Conservation (phyloP, 2,329 filamentous ascomycete genomes). For the Tolypocladium tropicale region DNA sequence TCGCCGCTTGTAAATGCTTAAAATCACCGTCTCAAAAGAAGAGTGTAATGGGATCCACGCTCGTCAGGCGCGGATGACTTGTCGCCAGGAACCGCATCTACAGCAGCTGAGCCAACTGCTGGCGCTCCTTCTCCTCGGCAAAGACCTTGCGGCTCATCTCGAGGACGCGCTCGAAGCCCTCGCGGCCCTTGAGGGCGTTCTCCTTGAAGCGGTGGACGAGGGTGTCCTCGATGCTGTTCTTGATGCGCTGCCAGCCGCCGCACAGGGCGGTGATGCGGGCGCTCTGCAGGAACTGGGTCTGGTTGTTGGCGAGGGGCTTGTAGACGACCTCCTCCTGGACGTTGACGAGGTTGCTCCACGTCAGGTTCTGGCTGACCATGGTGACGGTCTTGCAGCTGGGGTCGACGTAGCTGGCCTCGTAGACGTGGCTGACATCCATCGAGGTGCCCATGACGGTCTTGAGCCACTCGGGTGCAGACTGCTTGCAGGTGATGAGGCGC, state of each 20-base stretch:
- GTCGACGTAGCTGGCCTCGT: conserved; percentile 94
- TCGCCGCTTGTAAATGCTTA: neutral
- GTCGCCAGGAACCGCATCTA: neutral
- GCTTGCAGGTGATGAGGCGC: conserved; percentile 52
- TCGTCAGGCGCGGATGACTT: neutral
- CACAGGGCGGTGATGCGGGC: conserved; percentile 90
- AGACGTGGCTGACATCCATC: conserved; percentile 76
- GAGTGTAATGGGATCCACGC: neutral
- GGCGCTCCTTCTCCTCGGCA: conserved; percentile 70
- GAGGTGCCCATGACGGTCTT: conserved; percentile 63
- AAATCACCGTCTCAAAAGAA: neutral
- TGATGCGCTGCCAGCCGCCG: conserved; percentile 94
- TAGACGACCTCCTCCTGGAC: conserved; percentile 93
- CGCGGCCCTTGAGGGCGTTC: conserved; percentile 80
- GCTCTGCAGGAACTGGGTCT: conserved; percentile 79
- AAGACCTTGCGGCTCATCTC: conserved; percentile 90
- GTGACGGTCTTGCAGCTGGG: conserved; percentile 75
- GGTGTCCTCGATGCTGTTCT: conserved; percentile 90
- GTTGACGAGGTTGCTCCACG: conserved; percentile 79
- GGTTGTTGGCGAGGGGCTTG: conserved; percentile 44
- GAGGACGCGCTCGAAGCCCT: conserved; percentile 91
- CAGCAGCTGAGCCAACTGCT: conserved; percentile 5
- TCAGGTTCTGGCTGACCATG: conserved; percentile 94
- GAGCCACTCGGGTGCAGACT: conserved; percentile 67
- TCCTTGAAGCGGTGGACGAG: conserved; percentile 83